Evolutionary conservation across 768 basidiomycete species (phyloP).

Genomic region (Paxillus rubicundulus): DNA sequence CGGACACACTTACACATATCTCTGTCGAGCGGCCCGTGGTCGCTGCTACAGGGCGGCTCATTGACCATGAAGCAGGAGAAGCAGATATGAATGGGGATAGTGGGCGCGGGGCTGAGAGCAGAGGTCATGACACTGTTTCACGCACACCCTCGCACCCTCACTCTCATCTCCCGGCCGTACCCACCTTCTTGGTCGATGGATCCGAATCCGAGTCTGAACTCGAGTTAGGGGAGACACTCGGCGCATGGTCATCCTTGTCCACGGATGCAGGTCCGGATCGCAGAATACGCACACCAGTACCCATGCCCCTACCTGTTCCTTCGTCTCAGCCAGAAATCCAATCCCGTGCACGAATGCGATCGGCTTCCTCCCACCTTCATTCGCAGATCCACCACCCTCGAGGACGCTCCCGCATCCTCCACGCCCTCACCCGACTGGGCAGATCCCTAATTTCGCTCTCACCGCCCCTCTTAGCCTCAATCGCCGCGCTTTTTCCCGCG

Average conservation of each 20-base stretch:
- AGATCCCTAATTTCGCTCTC: slow-evolving; percentile 66
- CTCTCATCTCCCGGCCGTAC: slow-evolving; percentile 21
- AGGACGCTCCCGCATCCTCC: neutral
- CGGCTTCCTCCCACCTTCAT: neutral
- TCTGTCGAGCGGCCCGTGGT: neutral
- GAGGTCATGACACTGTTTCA: too few relatives aligned
- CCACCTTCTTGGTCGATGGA: slow-evolving; percentile 22
- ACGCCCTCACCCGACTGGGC: neutral
- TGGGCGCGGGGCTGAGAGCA: too few relatives aligned
- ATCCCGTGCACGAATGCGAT: neutral
- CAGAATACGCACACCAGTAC: slow-evolving; percentile 4
- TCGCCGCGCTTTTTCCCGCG: slow-evolving; percentile 74
- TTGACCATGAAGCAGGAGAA: slow-evolving; percentile 11
- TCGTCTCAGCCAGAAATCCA: neutral
- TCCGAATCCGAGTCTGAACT: slow-evolving; percentile 11
- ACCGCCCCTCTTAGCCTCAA: slow-evolving; percentile 79
- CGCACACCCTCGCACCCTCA: too few relatives aligned
- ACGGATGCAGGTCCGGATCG: slow-evolving; percentile 20
- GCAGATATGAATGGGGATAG: neutral
- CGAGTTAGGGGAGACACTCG: too few relatives aligned
- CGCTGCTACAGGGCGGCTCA: neutral
- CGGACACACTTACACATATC: neutral
- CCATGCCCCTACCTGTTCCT: neutral
- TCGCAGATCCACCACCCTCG: neutral
- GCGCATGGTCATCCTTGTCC: too few relatives aligned